Evolutionary conservation across 768 basidiomycete species (phyloP), one percentile per base, ranked within the genome.

Genomic region (Russula sp.): DNA sequence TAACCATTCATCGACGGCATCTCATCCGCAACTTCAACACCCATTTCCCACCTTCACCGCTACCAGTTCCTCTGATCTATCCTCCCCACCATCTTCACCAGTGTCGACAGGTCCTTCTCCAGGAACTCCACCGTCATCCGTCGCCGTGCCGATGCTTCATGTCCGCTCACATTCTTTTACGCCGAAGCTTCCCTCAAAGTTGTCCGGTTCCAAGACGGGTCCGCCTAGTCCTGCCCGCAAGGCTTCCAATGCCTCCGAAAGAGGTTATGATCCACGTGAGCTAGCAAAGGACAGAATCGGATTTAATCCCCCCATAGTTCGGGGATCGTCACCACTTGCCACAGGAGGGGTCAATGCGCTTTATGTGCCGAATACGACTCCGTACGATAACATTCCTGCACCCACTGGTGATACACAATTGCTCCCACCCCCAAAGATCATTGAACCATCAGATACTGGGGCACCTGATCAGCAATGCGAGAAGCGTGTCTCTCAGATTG

Each of bases 401-500:
- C 64, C 71, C 1, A 59, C 68, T 8, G 70, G 71, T 18, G 71
- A 73, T 14, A 62, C 77, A 0, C 71, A 82, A 5, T 76, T 86
- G 3, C 77, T 80, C 1, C 84, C 85, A 9, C 86, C 84, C 1
- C 71, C 67, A 50, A 75, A 59, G 57, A 72, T 82, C 64, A 65
- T 81, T 36, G 83, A 84, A 60, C 77, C 80, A 4, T 66, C 71
- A 0, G 69, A 74, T 38, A 38, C 59, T 58, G 70, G 69, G 8
- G 76, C 76, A 11, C 71, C 76, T 5, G 76, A 72, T 32, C 62
- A 64, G 7, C 64, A 44, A 24, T 52, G 53, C 13, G 78, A 82
- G 18, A 87, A 81, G 69, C 82, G 90, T 20, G 77, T 85, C 0
- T 94, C 92, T 2, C 92, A 95, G 74, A 87, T 94, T 60, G 78